Base-by-base conservation (phyloP, 2,329 filamentous ascomycete species). In the Alternaria panax region DNA sequence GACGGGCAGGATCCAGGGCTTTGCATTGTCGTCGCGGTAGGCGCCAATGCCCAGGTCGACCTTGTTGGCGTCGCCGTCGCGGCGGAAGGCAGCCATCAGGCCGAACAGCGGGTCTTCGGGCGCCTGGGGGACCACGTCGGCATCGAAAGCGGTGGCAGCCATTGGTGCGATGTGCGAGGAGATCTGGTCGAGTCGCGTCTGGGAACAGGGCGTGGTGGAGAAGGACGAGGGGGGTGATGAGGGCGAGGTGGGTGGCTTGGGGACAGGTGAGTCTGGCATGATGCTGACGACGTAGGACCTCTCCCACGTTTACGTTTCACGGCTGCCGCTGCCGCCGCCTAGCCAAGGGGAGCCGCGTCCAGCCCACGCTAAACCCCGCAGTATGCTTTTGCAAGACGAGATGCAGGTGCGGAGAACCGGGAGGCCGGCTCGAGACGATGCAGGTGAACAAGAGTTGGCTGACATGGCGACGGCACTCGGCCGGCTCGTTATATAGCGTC, bases 51-150 rank as follows among this genome's bases (percentile, higher is more conserved):
- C 93, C 80, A 99, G 81, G 81, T 99, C 95, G 67, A 99, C 91
- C 83, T 99, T 99, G 80, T 92, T 88, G 58, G 85, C 79, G 57
- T 82, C 85, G 18, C 86, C 81, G 76, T 99, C 95, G 64, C 90
- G 91, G 74, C 88, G 88, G 84, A 90, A 99, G 62, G 92, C 93
- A 64, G 90, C 88, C 87, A 94, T 93, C 72, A 99, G 83, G 58
- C 94, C 93, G 77, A 99, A 99, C 76, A 99, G 87, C 66, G 94
- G 89, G 81, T 99, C 95, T 79, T 97, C 93, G 47, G 95, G 93
- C 62, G 95, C 95, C 81, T 94, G 90, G 72, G 93, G 92, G 60
- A 97, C 92, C 67, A 85, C 83, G 74, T 91, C 86, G 73, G 90
- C 85, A 62, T 89, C 87, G 82, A 97, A 97, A 75, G 86, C 87